These are phyloP conservation scores for Acacia crassicarpa DNA, from an alignment of 306 rosid species.

Conservation along the genomic window DNA sequence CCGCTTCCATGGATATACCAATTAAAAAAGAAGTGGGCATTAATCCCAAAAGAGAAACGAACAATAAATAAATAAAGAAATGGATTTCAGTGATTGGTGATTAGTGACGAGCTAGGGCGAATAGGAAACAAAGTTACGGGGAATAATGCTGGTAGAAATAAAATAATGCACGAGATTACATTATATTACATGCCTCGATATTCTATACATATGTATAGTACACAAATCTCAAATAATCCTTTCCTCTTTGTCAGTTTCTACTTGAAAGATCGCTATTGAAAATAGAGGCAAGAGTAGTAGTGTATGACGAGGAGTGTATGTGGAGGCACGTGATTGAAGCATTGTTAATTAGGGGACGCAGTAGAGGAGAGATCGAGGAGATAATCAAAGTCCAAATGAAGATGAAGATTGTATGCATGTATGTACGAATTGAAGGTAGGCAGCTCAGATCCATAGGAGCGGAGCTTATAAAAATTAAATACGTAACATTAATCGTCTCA, in stretches of 20 bases:
- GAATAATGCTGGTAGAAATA: constrained; percentile 40
- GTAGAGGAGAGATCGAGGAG: neutral
- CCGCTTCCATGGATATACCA: neutral
- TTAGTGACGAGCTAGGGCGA: neutral
- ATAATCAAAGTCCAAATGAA: neutral
- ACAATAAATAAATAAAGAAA: neutral
- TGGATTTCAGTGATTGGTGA: constrained; percentile 39
- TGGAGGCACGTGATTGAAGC: constrained; percentile 36
- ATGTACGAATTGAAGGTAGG: constrained; percentile 48
- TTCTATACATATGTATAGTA: no score
- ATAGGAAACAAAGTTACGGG: constrained; percentile 21
- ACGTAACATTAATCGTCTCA: constrained; percentile 17
- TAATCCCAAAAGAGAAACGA: constrained; percentile 6
- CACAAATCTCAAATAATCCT: neutral
- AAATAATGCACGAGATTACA: neutral
- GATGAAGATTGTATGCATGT: constrained; percentile 20
- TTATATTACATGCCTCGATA: neutral
- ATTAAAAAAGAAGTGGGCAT: neutral
- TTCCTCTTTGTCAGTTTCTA: neutral
- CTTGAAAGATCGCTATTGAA: neutral
- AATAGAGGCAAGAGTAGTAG: no score
- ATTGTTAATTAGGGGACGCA: no score
- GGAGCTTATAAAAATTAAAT: constrained; percentile 27
- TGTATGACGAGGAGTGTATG: neutral
- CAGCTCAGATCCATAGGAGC: constrained; percentile 62